These are phyloP conservation scores for Vachellia pachyceras DNA, from an alignment of 306 rosid genomes.

Conservation along the genomic window DNA sequence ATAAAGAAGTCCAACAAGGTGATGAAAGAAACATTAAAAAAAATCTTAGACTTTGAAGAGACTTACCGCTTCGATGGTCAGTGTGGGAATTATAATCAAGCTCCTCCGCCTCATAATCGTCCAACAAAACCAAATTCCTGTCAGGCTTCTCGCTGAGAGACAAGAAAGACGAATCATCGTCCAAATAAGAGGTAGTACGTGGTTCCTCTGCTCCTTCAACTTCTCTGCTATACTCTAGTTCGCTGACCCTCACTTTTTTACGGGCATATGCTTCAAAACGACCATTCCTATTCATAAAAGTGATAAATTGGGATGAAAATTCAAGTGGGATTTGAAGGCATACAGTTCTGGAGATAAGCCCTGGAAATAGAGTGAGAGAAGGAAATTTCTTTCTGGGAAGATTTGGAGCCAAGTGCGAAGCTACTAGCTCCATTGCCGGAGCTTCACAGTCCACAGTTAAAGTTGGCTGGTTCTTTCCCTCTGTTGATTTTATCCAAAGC, in stretches of 20 bases:
- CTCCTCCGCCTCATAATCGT: constrained; percentile 86
- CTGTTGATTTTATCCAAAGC: constrained; percentile 1
- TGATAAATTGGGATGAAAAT: constrained; percentile 30
- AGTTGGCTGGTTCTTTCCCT: constrained; percentile 8
- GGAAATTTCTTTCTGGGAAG: constrained; percentile 37
- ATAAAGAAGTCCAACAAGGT: background rate
- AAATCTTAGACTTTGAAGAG: background rate
- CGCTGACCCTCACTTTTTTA: constrained; percentile 32
- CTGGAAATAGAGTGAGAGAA: constrained; percentile 38
- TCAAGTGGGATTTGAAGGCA: constrained; percentile 37
- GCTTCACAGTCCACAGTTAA: constrained; percentile 33
- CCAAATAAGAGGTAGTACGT: constrained; percentile 46
- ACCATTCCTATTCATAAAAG: constrained; percentile 30
- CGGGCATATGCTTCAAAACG: constrained; percentile 31
- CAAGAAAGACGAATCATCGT: constrained; percentile 69
- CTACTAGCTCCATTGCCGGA: constrained; percentile 63
- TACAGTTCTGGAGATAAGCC: constrained; percentile 14
- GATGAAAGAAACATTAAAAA: background rate
- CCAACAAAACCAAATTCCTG: constrained; percentile 70
- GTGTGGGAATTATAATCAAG: constrained; percentile 50
- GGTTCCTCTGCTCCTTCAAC: constrained; percentile 40
- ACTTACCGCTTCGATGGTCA: constrained; percentile 81
- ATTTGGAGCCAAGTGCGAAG: constrained; percentile 44
- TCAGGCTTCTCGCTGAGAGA: constrained; percentile 88
- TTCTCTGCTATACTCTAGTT: constrained; percentile 23